Evolutionary conservation across 441 rosid genomes (phyloP), one percentile per base, ranked within the genome.

Genomic region (Erysimum cheiri): DNA sequence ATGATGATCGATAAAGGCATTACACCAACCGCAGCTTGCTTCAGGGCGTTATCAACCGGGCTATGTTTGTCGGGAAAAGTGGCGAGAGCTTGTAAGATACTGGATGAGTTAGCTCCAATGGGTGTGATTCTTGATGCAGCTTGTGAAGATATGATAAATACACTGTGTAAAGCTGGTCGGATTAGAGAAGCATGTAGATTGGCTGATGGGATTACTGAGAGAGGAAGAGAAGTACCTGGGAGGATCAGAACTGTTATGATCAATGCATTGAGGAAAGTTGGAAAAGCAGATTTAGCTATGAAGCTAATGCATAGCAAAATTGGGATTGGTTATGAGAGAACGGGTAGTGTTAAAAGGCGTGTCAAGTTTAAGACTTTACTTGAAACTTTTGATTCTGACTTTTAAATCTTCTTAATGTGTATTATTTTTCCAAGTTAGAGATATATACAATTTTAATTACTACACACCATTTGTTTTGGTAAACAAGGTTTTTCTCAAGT

Each of bases 281-380:
- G 98, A 26, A 88, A 86, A 60, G 74, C 92, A 71, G 92, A 89
- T 66, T 76, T 91, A 73, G 96, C 97, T 28, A 84, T 91, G 78
- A 93, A 89, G 81, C 80, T 93, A 79, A 89, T 93, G 98, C 97
- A 87, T 67, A 88, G 97, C 72, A 91, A 88, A 88, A 88, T 94
- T 4, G 97, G 97, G 39, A 85, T 91, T 61, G 95, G 97, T 36
- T 90, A 90, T 78, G 87, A 90, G 70, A 87, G 96, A 73, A 79
- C 77, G 70, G 89, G 96, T 12, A 86, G 92, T 64, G 71, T 94
- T 57, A 90, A 92, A 78, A 87, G 63, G 69, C 81, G 94, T 64
- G 97, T 92, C 40, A 90, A 92, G 82, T 94, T 92, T 70, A 79
- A 64, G 60, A 77, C 50, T 63, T 92, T 94, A 13, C 50, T 87